phyloP scores from a whole-genome alignment of 805 yeast species.

The Torulaspora indica region DNA sequence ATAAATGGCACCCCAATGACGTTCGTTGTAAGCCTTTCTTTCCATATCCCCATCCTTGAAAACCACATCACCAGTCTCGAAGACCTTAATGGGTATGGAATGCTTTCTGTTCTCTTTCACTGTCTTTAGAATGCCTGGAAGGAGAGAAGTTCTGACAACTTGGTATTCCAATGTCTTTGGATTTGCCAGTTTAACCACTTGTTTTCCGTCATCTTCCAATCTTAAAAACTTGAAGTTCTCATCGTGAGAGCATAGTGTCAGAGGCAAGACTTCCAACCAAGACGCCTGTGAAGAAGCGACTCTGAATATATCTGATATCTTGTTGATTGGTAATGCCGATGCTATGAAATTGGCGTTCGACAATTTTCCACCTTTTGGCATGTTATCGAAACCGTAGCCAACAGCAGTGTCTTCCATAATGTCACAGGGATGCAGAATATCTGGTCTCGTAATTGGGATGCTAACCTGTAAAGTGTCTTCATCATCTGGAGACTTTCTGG shows the following conservation, averaged over 20 bases:
- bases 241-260: constrained; percentile 92
- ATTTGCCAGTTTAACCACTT: constrained; percentile 85
- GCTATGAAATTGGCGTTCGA: constrained; percentile 74
- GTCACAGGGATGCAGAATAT: constrained; percentile 94
- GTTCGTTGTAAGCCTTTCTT: constrained; percentile 85
- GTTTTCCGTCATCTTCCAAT: constrained; percentile 63
- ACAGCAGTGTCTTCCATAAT: constrained; percentile 98
- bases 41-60: constrained; percentile 74
- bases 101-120: constrained; percentile 95
- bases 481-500: constrained; percentile 45
- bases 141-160: constrained; percentile 90
- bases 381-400: constrained; percentile 89
- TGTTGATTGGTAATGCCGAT: constrained; percentile 84
- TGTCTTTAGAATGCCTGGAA: constrained; percentile 94
- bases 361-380: constrained; percentile 72
- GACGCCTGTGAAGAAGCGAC: constrained; percentile 90
- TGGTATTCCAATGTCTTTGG: constrained; percentile 97
- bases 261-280: constrained; percentile 92
- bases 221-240: constrained; percentile 90
- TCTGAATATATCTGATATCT: constrained; percentile 85
- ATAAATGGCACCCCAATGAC: constrained; percentile 90
- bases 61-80: constrained; percentile 93
- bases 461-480: constrained; percentile 50
- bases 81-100: constrained; percentile 88
- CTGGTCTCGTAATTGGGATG: constrained; percentile 94